Evolutionary conservation across 768 basidiomycete genomes (phyloP).

Genomic region (Suillus clintonianus): DNA sequence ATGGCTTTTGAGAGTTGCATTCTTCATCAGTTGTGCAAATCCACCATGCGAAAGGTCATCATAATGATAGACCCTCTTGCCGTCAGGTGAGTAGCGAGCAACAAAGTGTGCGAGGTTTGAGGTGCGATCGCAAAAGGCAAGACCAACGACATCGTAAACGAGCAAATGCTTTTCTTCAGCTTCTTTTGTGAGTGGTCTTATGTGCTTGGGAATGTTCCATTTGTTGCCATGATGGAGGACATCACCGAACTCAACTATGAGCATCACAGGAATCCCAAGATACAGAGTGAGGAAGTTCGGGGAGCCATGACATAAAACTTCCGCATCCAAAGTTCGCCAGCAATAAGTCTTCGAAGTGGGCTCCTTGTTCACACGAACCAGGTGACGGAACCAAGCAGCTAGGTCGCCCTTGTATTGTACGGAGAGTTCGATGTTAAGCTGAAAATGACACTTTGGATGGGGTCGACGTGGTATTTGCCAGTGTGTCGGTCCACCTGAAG

Average conservation of each 20-base stretch:
- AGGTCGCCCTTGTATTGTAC: neutral
- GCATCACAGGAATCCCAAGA: neutral
- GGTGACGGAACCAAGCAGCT: neutral
- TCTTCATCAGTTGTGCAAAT: too few species aligned
- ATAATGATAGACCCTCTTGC: too few species aligned
- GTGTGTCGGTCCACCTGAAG: neutral
- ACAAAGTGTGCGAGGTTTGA: too few species aligned
- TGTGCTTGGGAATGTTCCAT: neutral
- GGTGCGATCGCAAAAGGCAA: too few species aligned
- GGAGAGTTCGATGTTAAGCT: neutral
- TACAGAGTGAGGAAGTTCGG: neutral
- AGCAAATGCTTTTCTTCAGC: neutral
- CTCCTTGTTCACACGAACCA: neutral
- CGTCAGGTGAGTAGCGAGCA: too few species aligned
- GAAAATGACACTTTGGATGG: neutral
- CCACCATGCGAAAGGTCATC: too few species aligned
- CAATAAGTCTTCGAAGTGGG: neutral
- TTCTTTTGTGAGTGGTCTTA: neutral
- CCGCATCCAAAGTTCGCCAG: neutral
- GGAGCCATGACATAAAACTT: neutral
- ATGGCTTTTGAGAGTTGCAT: too few species aligned
- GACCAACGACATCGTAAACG: too few species aligned
- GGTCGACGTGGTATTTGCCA: neutral
- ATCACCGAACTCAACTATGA: neutral
- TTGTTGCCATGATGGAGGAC: conserved; percentile 10